Conservation (phyloP, 805 yeast genomes). For the Millerozyma miso region DNA sequence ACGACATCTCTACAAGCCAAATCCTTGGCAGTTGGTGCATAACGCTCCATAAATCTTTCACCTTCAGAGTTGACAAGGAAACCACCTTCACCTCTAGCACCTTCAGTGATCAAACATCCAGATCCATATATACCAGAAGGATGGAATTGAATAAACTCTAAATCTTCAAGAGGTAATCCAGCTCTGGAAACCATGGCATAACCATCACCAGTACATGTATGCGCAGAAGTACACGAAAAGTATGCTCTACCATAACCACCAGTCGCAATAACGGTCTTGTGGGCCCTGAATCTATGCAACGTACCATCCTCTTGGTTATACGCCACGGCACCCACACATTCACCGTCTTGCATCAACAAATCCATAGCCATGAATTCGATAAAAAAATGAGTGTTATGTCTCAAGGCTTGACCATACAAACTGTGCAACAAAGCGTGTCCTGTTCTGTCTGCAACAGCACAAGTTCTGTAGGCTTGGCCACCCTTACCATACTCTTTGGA, state of each 20-base stretch:
- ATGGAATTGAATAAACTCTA: constrained; percentile 98
- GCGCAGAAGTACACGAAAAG: constrained; percentile 98
- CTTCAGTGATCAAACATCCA: constrained; percentile 97
- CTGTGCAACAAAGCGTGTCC: constrained; percentile 97
- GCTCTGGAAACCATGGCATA: constrained; percentile 97
- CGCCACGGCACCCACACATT: constrained; percentile 94
- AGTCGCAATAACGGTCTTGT: constrained; percentile 93
- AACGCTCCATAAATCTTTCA: constrained; percentile 99
- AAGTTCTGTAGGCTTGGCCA: constrained; percentile 98
- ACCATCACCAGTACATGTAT: constrained; percentile 99
- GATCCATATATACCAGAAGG: constrained; percentile 99
- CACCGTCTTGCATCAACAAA: constrained; percentile 89
- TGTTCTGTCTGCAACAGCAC: constrained; percentile 99
- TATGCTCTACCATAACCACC: constrained; percentile 99
- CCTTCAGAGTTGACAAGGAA: constrained; percentile 93
- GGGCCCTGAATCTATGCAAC: constrained; percentile 94
- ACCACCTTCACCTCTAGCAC: constrained; percentile 99
- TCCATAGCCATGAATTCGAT: constrained; percentile 96
- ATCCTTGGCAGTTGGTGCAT: constrained; percentile 98
- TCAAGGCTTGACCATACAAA: constrained; percentile 89
- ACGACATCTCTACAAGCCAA: constrained; percentile 98
- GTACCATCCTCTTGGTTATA: constrained; percentile 99
- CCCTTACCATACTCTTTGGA: constrained; percentile 93
- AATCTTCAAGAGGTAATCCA: constrained; percentile 94
- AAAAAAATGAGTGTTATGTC: constrained; percentile 96